Conservation (phyloP, 2,329 filamentous ascomycete species). For the Cadophora sp. region DNA sequence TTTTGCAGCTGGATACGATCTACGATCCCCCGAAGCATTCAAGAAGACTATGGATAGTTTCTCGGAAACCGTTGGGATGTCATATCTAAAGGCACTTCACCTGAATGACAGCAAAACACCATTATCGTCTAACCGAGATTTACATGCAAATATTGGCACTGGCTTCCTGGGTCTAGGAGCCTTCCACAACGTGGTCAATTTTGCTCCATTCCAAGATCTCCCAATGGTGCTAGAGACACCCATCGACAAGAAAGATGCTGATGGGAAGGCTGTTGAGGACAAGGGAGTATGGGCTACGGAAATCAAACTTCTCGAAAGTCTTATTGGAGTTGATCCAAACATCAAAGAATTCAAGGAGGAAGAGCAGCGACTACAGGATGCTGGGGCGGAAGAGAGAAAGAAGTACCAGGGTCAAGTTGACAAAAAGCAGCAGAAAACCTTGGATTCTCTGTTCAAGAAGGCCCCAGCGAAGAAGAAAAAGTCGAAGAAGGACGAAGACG, state of each 20-base stretch:
- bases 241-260: conserved; percentile 72
- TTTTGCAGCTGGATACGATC: conserved; percentile 92
- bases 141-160: conserved; percentile 96
- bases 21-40: conserved; percentile 78
- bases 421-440: conserved; percentile 63
- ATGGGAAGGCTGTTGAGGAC: conserved; percentile 76
- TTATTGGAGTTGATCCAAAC: conserved; percentile 84
- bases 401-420: conserved; percentile 82
- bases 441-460: conserved; percentile 49
- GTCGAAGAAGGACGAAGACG: conserved; percentile 46
- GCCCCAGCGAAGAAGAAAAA: conserved; percentile 48
- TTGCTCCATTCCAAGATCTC: conserved; percentile 74
- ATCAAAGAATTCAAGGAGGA: conserved; percentile 73
- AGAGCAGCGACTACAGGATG: conserved; percentile 68
- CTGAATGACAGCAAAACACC: conserved; percentile 97
- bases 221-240: conserved; percentile 98
- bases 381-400: conserved; percentile 73
- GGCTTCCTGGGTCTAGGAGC: conserved; percentile 90
- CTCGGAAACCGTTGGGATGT: conserved; percentile 75
- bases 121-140: conserved; percentile 78
- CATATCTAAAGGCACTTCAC: conserved; percentile 86
- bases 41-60: conserved; percentile 76
- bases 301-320: conserved; percentile 89
- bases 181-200: conserved; percentile 92
- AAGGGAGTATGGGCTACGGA: conserved; percentile 88